phyloP scores from a whole-genome alignment of 768 basidiomycete species.

The Boletus rubropictus region DNA sequence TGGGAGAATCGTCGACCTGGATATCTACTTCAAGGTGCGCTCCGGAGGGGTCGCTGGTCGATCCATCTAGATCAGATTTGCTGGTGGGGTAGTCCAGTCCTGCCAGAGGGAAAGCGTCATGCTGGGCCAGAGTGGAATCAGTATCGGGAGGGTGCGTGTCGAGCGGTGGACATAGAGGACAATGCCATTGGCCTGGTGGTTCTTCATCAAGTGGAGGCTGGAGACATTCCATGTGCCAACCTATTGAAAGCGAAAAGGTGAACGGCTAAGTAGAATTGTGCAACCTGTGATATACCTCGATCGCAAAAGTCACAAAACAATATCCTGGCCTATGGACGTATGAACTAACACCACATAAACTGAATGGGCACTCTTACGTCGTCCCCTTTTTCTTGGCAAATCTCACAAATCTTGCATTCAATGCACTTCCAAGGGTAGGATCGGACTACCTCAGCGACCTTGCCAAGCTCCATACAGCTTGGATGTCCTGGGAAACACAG shows the following conservation, averaged over 20 bases:
- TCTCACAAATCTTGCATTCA: slow-evolving; percentile 89
- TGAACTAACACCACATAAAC: slow-evolving; percentile 19
- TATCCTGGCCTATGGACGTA: slow-evolving; percentile 54
- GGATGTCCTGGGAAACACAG: slow-evolving; percentile 58
- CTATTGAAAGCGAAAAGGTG: slow-evolving; percentile 30
- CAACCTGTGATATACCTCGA: slow-evolving; percentile 48
- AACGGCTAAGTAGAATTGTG: slow-evolving; percentile 3
- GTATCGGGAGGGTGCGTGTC: slow-evolving; percentile 8
- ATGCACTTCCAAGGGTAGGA: slow-evolving; percentile 83
- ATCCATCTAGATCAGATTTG: slow-evolving; percentile 26
- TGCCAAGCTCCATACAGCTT: slow-evolving; percentile 68
- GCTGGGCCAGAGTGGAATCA: slow-evolving; percentile 13
- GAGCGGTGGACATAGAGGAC: slow-evolving; percentile 53
- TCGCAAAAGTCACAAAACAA: slow-evolving; percentile 94
- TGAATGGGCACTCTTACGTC: slow-evolving; percentile 55
- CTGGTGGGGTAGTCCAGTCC: slow-evolving; percentile 14
- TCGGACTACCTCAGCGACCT: slow-evolving; percentile 54
- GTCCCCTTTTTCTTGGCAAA: slow-evolving; percentile 79
- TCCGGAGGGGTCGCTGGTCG: slow-evolving; percentile 24
- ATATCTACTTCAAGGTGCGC: slow-evolving; percentile 27
- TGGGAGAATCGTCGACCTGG: slow-evolving; percentile 35
- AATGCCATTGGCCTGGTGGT: slow-evolving; percentile 76
- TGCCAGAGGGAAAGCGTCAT: slow-evolving; percentile 41
- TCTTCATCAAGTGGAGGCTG: slow-evolving; percentile 61
- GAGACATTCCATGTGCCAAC: slow-evolving; percentile 84